These are phyloP conservation scores for Diaporthe destruens DNA, from an alignment of 2,329 filamentous ascomycete species.

Conservation along the genomic window DNA sequence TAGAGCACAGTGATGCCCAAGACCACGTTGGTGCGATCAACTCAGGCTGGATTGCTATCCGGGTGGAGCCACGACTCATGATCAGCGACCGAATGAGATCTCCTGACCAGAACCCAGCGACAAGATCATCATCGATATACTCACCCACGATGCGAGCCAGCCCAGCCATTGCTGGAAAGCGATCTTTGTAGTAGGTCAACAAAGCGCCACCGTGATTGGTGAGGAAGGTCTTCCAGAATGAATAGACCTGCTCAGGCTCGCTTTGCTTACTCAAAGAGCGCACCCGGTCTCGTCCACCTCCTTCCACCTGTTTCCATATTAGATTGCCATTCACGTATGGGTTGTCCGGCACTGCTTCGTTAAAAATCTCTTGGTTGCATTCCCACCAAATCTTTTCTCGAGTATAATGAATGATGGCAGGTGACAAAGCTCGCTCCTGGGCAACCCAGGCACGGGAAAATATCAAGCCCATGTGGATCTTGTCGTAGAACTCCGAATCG, in stretches of 20 bases:
- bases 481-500: background rate
- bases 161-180: background rate
- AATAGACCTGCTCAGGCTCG: background rate
- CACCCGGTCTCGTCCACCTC: background rate
- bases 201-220: background rate
- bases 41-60: background rate
- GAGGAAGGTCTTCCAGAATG: background rate
- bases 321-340: background rate
- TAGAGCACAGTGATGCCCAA: background rate
- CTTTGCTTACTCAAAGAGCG: background rate
- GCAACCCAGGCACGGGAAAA: background rate
- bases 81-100: background rate
- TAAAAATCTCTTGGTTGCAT: background rate
- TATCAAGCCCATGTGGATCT: background rate
- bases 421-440: conserved; percentile 3
- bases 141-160: background rate
- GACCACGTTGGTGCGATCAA: conserved; percentile 5
- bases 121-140: background rate
- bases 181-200: background rate
- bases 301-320: background rate
- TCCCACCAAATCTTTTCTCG: conserved; percentile 4
- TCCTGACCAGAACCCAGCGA: conserved; percentile 7
- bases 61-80: background rate
- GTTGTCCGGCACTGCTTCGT: background rate
- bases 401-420: background rate